These are phyloP conservation scores for Drechslerella coelobrocha DNA, from an alignment of 2,329 filamentous ascomycete species.

Conservation along the genomic window DNA sequence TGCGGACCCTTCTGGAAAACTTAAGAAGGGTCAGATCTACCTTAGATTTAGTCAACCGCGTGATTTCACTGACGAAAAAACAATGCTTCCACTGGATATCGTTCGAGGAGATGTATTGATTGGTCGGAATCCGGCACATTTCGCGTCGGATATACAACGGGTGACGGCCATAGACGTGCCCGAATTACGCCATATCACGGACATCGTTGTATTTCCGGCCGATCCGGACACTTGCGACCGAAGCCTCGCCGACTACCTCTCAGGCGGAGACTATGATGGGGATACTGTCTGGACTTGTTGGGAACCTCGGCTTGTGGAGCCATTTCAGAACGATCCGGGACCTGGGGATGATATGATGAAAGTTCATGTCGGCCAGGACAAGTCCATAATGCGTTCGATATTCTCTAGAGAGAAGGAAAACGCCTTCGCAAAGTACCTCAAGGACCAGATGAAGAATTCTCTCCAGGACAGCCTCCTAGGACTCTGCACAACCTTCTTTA, in stretches of 20 bases:
- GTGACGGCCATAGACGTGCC: slow-evolving; percentile 62
- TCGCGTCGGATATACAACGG: slow-evolving; percentile 75
- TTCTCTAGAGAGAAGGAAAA: slow-evolving; percentile 20
- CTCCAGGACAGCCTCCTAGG: slow-evolving; percentile 68
- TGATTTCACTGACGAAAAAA: slow-evolving; percentile 49
- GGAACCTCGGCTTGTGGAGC: slow-evolving; percentile 70
- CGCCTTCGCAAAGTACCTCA: slow-evolving; percentile 62
- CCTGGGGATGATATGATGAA: slow-evolving; percentile 55
- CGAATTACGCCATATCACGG: slow-evolving; percentile 71
- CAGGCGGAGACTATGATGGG: slow-evolving; percentile 82
- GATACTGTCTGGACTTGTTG: slow-evolving; percentile 78
- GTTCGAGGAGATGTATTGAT: slow-evolving; percentile 71
- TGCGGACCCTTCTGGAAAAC: slow-evolving; percentile 68
- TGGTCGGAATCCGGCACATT: slow-evolving; percentile 72
- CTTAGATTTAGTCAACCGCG: slow-evolving; percentile 67
- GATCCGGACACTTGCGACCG: slow-evolving; percentile 62
- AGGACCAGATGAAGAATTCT: slow-evolving; percentile 66
- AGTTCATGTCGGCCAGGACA: slow-evolving; percentile 28
- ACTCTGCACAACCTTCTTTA: slow-evolving; percentile 69
- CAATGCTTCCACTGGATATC: slow-evolving; percentile 41
- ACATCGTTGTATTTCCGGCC: slow-evolving; percentile 78
- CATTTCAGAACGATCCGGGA: slow-evolving; percentile 68
- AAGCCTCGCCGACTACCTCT: slow-evolving; percentile 73
- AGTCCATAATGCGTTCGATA: slow-evolving; percentile 18
- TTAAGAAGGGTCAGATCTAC: slow-evolving; percentile 72